Base-by-base conservation (phyloP, 1,284 basidiomycete species). In the Leccinum subrobustum region DNA sequence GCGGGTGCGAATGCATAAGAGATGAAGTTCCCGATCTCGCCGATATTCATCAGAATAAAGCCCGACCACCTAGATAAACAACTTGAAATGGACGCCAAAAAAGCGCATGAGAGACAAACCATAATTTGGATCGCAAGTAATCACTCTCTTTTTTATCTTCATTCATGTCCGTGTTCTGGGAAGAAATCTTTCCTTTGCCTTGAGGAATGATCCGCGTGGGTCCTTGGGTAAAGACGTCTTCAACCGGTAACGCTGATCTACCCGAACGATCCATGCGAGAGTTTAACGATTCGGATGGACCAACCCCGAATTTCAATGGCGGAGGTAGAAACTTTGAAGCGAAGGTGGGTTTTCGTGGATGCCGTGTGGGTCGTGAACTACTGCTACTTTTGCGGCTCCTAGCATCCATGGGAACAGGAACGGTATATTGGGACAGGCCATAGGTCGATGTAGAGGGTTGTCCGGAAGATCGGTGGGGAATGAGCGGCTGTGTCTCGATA, bases 1-100 rank as follows among this genome's bases (percentile, higher is more conserved):
- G 96, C 95, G 3, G 96, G 96, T 6, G 96, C 89, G 64, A 89
- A 92, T 1, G 86, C 91, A 66, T 94, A 98, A 1, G 92, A 91
- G 59, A 95, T 84, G 65, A 98, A 98, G 72, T 98, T 98, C 12
- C 91, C 90, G 25, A 87, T 76, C 78, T 99, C 96, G 14, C 96
- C 96, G 11, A 97, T 64, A 64, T 93, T 92, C 89, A 98, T 96
- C 52, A 98, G 79, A 11, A 86, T 69, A 63, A 98, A 89, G 0
- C 96, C 96, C 6, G 85, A 69, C 95, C 96, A 97, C 96, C 96
- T 92, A 58, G 4, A 58, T n/a, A 50, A 51, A 61, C 14, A 16
- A 50, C 55, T 62, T 25, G 42, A 31, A 3, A 29, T 42, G 53
- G 27, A 27, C n/a, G 25, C 6, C 44, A 51, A 27, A 14, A 35